Percentiles rank a stretch among this genome's conserved stretches.
Conservation (phyloP, 2,329 filamentous ascomycete genomes). For the Verticillium zaregamsianum region DNA sequence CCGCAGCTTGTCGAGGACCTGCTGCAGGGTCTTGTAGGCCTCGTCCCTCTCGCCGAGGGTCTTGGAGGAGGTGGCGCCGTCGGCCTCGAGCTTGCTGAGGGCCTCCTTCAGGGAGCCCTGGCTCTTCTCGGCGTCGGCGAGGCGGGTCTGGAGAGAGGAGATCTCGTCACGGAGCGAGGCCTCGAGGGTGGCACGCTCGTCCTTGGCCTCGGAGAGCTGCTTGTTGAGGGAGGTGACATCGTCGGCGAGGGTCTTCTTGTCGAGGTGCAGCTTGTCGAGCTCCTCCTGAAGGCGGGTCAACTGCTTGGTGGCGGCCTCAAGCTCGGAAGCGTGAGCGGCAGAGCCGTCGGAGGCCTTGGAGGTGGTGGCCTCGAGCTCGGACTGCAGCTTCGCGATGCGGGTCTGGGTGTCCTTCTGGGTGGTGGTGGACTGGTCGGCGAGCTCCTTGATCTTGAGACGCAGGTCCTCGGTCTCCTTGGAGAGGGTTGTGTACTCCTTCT, state of each 20-base stretch:
- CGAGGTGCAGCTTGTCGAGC: conserved; percentile 17
- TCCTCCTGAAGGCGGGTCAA: conserved; percentile 25
- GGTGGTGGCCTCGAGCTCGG: conserved; percentile 23
- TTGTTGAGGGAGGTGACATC: conserved; percentile 28
- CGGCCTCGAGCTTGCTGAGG: conserved; percentile 23
- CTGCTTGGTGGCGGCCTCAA: conserved; percentile 18
- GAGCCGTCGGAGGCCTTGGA: conserved; percentile 20
- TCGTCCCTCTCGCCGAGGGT: conserved; percentile 21
- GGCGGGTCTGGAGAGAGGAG: conserved; percentile 25
- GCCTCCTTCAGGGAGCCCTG: conserved; percentile 25
- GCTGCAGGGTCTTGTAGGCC: conserved; percentile 15
- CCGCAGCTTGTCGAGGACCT: conserved; percentile 20
- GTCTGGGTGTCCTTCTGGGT: conserved; percentile 26
- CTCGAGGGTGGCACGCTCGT: conserved; percentile 29
- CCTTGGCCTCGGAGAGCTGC: conserved; percentile 26
- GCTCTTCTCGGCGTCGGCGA: conserved; percentile 26
- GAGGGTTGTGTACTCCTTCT: conserved; percentile 28
- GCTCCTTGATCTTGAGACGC: conserved; percentile 32
- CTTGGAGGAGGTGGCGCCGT: conserved; percentile 23
- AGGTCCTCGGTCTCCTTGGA: conserved; percentile 32
- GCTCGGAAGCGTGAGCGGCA: conserved; percentile 14
- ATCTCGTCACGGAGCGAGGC: conserved; percentile 24
- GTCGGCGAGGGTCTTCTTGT: conserved; percentile 23
- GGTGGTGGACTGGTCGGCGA: conserved; percentile 23
- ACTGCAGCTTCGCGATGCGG: conserved; percentile 27